Base-by-base conservation (phyloP, 257 asterid species). In the Knoxia roxburghii region DNA sequence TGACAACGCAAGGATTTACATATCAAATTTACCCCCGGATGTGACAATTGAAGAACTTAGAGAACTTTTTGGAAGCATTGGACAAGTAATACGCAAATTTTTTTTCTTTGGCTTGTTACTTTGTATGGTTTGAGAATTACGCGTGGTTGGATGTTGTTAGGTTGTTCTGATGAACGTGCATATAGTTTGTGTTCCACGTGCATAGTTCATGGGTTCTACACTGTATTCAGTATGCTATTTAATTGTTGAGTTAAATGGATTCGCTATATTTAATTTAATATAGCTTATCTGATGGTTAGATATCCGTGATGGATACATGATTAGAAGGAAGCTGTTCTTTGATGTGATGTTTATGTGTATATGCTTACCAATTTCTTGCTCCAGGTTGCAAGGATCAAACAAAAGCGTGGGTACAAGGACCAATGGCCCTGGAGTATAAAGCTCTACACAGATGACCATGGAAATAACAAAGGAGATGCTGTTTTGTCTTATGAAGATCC, bases 361-460 rank as follows among this genome's bases (percentile, higher is more conserved):
- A 43, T 24, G 21, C 26, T 18, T 45, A 48, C 46, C 50, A 63
- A n/a, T 66, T 57, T 26, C 52, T 37, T 45, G 12, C 62, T 29
- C 45, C 77, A 95, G 99, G 99, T 95, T 68, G 98, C 97, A 68
- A 85, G 96, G 84, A 91, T 95, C 77, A 95, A 95, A 83, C 98
- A 95, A 70, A 94, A 95, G 81, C 77, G 99, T 59, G 99, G 99
- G 1, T 95, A 91, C 79, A 95, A 91, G 85, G 99, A 95, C 76
- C 99, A 95, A 69, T 95, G 99, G 99, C 99, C 99, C 32, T 95
- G 96, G 95, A 95, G 96, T 77, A 95, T 95, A 79, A 95, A 95
- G 75, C 26, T 95, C 39, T 95, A 95, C 82, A 83, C 96, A 4
- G 96, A 95, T 80, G 99, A 91, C 58, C 88, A 89, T 58, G 99